Evolutionary conservation across 1,139 yeast species (phyloP), one percentile per base, ranked within the genome.

Genomic region (Geotrichum citri-aurantii): DNA sequence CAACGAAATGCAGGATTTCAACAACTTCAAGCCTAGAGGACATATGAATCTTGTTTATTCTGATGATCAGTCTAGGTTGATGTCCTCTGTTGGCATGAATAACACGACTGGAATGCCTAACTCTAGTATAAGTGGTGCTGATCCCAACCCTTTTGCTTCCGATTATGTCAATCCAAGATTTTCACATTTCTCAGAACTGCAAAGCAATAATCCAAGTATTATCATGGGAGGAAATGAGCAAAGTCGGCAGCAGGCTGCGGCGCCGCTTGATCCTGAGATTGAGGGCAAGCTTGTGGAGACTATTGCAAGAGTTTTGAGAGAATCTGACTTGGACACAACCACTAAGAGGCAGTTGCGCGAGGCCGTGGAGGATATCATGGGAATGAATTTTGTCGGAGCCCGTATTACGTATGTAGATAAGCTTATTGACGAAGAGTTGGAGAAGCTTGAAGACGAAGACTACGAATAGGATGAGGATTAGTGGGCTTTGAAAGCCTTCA

Each of bases 401-500:
- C 64, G 68, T 53, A 65, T 72, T 11, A 64, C 64, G 8, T 65
- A 66, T 8, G 72, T 73, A 17, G 76, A 73, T 54, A 60, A 60
- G 10, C 61, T 73, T 62, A 73, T 73, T 55, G 77, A 73, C 54
- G 73, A 70, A 24, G 76, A 73, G 60, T 64, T 73, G 50, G 72
- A 68, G 62, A 61, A 61, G 44, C 50, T 69, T 61, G 69, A 67
- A 44, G 68, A 68, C 14, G 65, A 62, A 21, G 65, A 64, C 21
- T n/a, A n/a, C n/a, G n/a, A n/a, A n/a, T n/a, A n/a, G n/a, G n/a
- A n/a, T n/a, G n/a, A n/a, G n/a, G n/a, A n/a, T n/a, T n/a, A n/a
- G n/a, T n/a, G 29, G 29, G 29, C 7, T 26, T 26, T 26, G 29
- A n/a, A n/a, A n/a, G n/a, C n/a, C n/a, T n/a, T n/a, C 40, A 11